Base-by-base conservation (phyloP, 148 eudicot species). In the Simmondsia chinensis region DNA sequence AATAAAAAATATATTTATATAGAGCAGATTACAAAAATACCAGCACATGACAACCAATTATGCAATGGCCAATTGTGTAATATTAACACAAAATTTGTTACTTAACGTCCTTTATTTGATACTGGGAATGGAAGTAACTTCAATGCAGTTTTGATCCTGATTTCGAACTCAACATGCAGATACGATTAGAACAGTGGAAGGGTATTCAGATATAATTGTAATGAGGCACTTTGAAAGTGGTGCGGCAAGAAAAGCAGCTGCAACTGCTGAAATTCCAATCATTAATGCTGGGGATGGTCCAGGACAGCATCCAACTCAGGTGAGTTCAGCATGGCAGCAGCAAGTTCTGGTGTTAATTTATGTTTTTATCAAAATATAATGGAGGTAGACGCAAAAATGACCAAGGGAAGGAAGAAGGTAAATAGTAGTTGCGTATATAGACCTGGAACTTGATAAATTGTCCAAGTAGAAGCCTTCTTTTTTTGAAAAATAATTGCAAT, bases 211-310 rank as follows among this genome's bases (percentile, higher is more conserved):
- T 62, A 79, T 91, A 25, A 85, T 85, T 66, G 97, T 91, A 23
- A 79, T 91, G 97, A 82, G 97, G 68, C 97, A 91, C 50, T 91
- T 91, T 61, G 97, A 91, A 76, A 91, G 94, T 64, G 97, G 97
- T 52, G 95, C 97, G 54, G 97, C 97, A 33, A 76, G 39, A 55
- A 79, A 86, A 69, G 95, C 97, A 11, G 95, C 94, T 24, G 30
- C 73, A 10, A 82, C 81, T 10, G 88, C 97, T 15, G 72, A 43
- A 50, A 85, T 89, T 69, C 97, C 95, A 5, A 53, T 89, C 50
- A 89, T 85, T 52, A 89, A 89, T 81, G 97, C 97, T 12, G 97
- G 97, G 42, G 97, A 89, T 63, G 97, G 97, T 56, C 97, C 97
- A 9, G 97, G 97, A n/a, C 95, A 89, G 65, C 97, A 89, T 61